Evolutionary conservation across 441 rosid genomes (phyloP).

Genomic region (Gossypium davidsonii): DNA sequence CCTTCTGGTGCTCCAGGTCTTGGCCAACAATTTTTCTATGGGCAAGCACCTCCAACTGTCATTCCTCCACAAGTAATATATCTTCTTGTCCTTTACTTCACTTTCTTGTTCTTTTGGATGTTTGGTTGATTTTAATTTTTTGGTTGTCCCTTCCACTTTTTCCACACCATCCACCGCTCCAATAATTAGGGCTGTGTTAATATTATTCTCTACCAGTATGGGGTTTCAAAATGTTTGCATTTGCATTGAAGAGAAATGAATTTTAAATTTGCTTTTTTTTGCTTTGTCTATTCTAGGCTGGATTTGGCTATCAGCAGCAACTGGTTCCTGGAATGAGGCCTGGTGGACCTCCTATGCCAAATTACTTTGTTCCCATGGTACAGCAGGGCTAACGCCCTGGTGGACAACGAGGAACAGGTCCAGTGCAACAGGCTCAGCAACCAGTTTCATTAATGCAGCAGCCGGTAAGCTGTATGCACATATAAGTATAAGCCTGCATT

Average conservation of each 20-base stretch:
- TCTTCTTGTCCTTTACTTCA: not conserved
- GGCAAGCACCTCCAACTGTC: conserved; percentile 62
- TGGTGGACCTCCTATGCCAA: conserved; percentile 37
- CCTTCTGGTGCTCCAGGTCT: conserved; percentile 54
- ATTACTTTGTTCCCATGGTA: conserved; percentile 40
- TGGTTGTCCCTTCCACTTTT: too few relatives aligned
- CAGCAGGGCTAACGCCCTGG: conserved; percentile 55
- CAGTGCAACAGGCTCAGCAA: conserved; percentile 45
- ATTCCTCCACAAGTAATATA: conserved; percentile 49
- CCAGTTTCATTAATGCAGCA: conserved; percentile 48
- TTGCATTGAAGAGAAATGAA: not conserved
- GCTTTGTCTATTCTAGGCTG: conserved; percentile 19
- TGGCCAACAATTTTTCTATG: conserved; percentile 51
- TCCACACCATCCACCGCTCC: too few relatives aligned
- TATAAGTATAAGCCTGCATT: not conserved
- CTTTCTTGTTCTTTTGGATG: not conserved
- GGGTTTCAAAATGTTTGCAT: too few relatives aligned
- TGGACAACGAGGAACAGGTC: conserved; percentile 38
- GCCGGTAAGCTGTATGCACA: conserved; percentile 21
- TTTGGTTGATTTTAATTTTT: not conserved
- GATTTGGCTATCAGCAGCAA: conserved; percentile 42
- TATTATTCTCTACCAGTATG: too few relatives aligned
- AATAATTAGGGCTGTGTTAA: too few relatives aligned
- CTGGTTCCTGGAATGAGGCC: conserved; percentile 47
- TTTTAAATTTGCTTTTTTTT: not conserved